Evolutionary conservation across 768 basidiomycete genomes (phyloP), one percentile per base, ranked within the genome.

Genomic region (Boletus rubroflammeus): DNA sequence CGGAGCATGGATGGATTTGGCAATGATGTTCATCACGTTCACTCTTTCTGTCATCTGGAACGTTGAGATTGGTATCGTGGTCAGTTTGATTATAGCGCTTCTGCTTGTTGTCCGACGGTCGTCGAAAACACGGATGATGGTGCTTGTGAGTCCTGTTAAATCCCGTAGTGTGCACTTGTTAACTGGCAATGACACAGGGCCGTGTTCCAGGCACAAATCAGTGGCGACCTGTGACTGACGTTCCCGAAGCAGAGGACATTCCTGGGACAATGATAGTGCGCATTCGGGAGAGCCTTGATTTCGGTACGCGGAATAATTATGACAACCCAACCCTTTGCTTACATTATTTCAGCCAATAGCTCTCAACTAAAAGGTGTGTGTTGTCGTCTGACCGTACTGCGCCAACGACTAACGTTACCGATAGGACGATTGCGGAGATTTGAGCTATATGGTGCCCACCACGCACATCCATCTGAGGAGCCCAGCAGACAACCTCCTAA

Each of bases 211-310:
- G 88, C 3, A 96, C 94, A 0, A 83, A 91, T 54, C 73, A 83
- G 51, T 99, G 94, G 93, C 91, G 87, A 58, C 86, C 96, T 3
- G 78, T 99, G 38, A 88, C 88, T 45, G 93, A 97, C 66, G 86
- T 89, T 54, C 85, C 88, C 0, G 90, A 92, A 51, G 88, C 84
- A 0, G 93, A 97, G 72, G 85, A 83, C 57, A 75, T 85, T 15
- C 79, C 87, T 5, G 93, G 94, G 0, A 85, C 85, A 26, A 74
- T 99, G 43, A 95, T 99, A 45, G 80, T 98, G 6, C 80, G 93
- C 23, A 88, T 99, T 50, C 76, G 93, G 29, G 96, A 98, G 72
- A 89, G 83, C 64, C 76, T 99, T 26, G 90, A 93, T 65, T 99
- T 99, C 61, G 91, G 90, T 90, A 56, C 6, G 82, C 41, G 10